A percentile compares a stretch with the other conserved stretches of the same genome.
phyloP scores from a whole-genome alignment of 495 filamentous ascomycete genomes.

The Tetracladium marchalianum region DNA sequence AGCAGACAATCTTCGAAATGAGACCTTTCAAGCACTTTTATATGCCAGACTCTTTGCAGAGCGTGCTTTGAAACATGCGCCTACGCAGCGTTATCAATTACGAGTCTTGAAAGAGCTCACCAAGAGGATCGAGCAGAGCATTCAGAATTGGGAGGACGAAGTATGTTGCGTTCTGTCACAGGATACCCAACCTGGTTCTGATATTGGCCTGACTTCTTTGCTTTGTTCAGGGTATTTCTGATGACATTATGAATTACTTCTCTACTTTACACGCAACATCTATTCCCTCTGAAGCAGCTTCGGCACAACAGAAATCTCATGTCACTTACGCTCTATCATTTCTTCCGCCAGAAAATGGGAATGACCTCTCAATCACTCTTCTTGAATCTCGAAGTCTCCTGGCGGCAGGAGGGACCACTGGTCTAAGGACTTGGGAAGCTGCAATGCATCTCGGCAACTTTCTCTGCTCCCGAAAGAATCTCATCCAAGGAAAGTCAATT shows the following conservation, averaged over 20 bases:
- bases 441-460: slow-evolving; percentile 76
- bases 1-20: slow-evolving; percentile 37
- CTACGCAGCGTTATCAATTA: slow-evolving; percentile 58
- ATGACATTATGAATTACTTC: slow-evolving; percentile 56
- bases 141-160: slow-evolving; percentile 72
- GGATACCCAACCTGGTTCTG: background rate
- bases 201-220: slow-evolving; percentile 16
- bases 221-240: slow-evolving; percentile 56
- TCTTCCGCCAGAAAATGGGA: slow-evolving; percentile 11
- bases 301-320: slow-evolving; percentile 65
- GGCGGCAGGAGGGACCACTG: slow-evolving; percentile 68
- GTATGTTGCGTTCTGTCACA: slow-evolving; percentile 41
- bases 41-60: slow-evolving; percentile 55
- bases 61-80: slow-evolving; percentile 34
- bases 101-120: slow-evolving; percentile 63
- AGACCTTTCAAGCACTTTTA: slow-evolving; percentile 48
- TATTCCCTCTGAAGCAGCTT: slow-evolving; percentile 45
- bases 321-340: slow-evolving; percentile 58
- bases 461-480: slow-evolving; percentile 33
- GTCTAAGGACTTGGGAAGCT: slow-evolving; percentile 89
- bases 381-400: slow-evolving; percentile 69
- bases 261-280: slow-evolving; percentile 47
- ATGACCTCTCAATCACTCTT: slow-evolving; percentile 35
- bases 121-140: slow-evolving; percentile 51
- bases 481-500: slow-evolving; percentile 47